Base-by-base conservation (phyloP, 2,329 filamentous ascomycete genomes). In the Pyrenophora seminiperda region DNA sequence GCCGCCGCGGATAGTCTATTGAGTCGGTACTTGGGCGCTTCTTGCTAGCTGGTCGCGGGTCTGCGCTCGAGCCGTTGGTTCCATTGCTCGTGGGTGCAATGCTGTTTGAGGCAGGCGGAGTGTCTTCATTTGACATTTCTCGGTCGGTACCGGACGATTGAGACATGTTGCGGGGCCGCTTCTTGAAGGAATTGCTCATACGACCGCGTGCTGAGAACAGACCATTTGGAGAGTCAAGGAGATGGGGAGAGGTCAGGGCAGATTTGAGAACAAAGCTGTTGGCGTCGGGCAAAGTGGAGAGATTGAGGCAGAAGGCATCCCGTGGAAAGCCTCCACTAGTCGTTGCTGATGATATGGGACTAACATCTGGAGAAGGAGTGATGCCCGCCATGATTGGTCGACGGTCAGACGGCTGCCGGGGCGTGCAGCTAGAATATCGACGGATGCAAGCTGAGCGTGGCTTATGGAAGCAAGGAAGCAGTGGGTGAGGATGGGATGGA, bases 141-240 rank as follows among this genome's bases (percentile, higher is more conserved):
- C 69, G 67, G 55, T 75, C 73, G 39, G 70, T 73, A 33, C 70
- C 69, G 30, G 73, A 75, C 14, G 73, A 73, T 53, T 74, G 70
- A 57, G 73, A 75, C 73, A 75, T 75, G 56, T 74, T 75, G 63
- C 73, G 72, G 41, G 71, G 65, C 46, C 73, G 65, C 55, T 72
- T 71, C 58, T 65, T 71, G 63, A 69, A 71, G 32, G 64, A 48
- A 50, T 61, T 63, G 47, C 50, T 71, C 55, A 72, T 46, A 41
- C 59, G 53, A 48, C 57, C 54, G 58, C 49, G 58, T 46, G 58
- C 59, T 29, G 67, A 55, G 54, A 66, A 70, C 30, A 71, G 62
- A 43, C 66, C 68, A 64, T 66, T 70, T 31, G 72, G 70, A 14
- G 71, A 73, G 14, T 71, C 70, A 50, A 72, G 67, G 27, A 73